Evolutionary conservation across 2,329 filamentous ascomycete genomes (phyloP).

Genomic region (Xylariaceae sp.): DNA sequence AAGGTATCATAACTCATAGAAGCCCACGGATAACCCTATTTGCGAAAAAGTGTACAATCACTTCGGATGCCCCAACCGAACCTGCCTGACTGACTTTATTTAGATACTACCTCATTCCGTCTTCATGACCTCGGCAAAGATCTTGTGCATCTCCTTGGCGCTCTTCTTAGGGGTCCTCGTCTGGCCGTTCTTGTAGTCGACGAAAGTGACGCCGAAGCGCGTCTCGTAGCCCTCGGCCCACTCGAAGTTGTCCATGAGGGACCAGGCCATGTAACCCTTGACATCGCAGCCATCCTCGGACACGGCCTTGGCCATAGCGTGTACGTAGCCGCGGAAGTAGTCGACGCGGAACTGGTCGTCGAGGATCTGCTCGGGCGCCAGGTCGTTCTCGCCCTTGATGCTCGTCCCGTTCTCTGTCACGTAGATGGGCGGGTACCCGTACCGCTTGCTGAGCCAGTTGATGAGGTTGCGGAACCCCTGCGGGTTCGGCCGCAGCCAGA

Average conservation of each 20-base stretch:
- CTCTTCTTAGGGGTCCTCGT: constrained; percentile 86
- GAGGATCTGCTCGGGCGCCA: constrained; percentile 72
- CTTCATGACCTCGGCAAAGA: constrained; percentile 75
- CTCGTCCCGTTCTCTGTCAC: constrained; percentile 90
- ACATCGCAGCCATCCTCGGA: constrained; percentile 79
- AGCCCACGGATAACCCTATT: constrained; percentile 4
- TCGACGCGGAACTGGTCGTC: constrained; percentile 81
- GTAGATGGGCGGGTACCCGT: constrained; percentile 78
- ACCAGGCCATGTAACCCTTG: constrained; percentile 84
- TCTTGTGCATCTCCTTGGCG: constrained; percentile 70
- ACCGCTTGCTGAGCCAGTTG: constrained; percentile 78
- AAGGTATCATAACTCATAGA: constrained; percentile 21
- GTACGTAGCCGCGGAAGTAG: constrained; percentile 81
- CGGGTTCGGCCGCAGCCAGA: constrained; percentile 80
- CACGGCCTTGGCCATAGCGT: constrained; percentile 76
- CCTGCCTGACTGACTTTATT: neutral
- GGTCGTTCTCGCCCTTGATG: constrained; percentile 81
- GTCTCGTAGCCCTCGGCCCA: constrained; percentile 93
- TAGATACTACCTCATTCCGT: constrained; percentile 58
- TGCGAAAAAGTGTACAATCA: constrained; percentile 11
- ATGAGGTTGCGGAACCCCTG: constrained; percentile 79
- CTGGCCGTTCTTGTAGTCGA: constrained; percentile 82
- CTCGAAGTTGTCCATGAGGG: constrained; percentile 88
- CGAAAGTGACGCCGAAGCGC: constrained; percentile 82
- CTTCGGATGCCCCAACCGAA: neutral